Percentiles rank a stretch among this genome's conserved stretches.
Conservation (phyloP, 106 monocot species). For the Xerophyta viscosa region DNA sequence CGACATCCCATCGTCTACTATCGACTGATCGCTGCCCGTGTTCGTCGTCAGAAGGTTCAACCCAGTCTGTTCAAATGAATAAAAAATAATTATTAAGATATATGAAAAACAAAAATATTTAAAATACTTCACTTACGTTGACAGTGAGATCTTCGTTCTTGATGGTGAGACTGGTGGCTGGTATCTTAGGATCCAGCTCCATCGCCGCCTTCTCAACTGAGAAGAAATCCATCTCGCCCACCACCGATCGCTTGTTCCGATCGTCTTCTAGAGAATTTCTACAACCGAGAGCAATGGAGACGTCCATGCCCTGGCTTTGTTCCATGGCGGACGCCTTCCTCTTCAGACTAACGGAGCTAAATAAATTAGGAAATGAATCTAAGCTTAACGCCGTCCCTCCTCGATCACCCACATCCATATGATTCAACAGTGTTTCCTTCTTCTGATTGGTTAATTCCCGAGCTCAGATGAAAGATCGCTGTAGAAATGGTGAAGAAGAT, state of each 20-base stretch:
- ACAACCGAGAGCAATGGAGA: constrained; percentile 2
- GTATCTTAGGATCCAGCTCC: not conserved
- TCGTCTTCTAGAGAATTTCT: no score
- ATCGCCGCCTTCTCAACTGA: not conserved
- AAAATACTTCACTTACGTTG: constrained; percentile 18
- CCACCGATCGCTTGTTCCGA: not conserved
- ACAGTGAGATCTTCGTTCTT: constrained; percentile 12
- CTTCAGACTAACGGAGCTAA: no score
- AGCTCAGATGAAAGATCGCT: constrained; percentile 19
- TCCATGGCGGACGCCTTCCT: no score
- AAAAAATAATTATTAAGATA: not conserved
- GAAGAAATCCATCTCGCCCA: constrained; percentile 13
- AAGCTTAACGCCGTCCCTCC: no score
- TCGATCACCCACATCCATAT: no score
- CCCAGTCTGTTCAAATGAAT: constrained; percentile 28
- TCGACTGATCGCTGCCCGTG: constrained; percentile 67
- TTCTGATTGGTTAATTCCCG: no score
- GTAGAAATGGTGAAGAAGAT: not conserved
- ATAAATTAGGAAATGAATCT: no score
- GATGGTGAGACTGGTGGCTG: not conserved
- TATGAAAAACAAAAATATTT: not conserved
- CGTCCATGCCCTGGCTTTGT: not conserved
- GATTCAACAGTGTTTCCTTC: no score
- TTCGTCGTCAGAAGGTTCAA: constrained; percentile 48
- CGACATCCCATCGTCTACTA: constrained; percentile 44